Evolutionary conservation across 2,329 filamentous ascomycete species (phyloP), one percentile per base, ranked within the genome.

Genomic region (Arachnomyces sp.): DNA sequence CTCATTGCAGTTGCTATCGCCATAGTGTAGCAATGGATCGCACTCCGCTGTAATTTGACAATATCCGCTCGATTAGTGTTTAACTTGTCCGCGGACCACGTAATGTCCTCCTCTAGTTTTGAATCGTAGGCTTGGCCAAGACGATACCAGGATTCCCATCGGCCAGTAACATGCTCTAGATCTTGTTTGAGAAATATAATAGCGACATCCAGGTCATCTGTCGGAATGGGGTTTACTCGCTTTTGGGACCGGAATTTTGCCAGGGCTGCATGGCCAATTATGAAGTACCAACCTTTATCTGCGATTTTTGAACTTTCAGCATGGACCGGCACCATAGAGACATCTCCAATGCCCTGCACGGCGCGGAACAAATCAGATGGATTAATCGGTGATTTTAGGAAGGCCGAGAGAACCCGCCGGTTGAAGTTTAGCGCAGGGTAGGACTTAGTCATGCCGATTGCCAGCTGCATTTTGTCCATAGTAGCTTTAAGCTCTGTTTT

Each of bases 81-180:
- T 64, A 94, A 82, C 62, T 93, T 94, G 51, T 94, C 87, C 1
- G 87, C 85, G 14, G 82, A 84, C 88, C 88, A 94, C 4, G 89
- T 77, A 4, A 93, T 84, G 5, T 82, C 78, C 60, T 95, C 88
- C 47, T 95, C 88, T 11, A 94, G 69, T 52, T 93, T 87, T 37
- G 86, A 83, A 60, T 95, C 88, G 53, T 87, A 89, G 36, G 84
- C 86, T 59, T 94, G 87, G 0, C 83, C 88, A 16, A 94, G 74
- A 9, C 86, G 78, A 59, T 90, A 92, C 88, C 88, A 95, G 0
- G 85, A 84, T 58, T 94, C 85, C 88, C 88, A 95, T 41, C 81
- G 79, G 31, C 87, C 81, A 2, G 80, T 77, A 2, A 82, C 86
- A 57, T 86, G 87, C 50, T 94, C 86, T 1, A 95, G 63, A 56